Evolutionary conservation across 2,329 filamentous ascomycete species (phyloP).

Genomic region (Trichoderma harzianum): DNA sequence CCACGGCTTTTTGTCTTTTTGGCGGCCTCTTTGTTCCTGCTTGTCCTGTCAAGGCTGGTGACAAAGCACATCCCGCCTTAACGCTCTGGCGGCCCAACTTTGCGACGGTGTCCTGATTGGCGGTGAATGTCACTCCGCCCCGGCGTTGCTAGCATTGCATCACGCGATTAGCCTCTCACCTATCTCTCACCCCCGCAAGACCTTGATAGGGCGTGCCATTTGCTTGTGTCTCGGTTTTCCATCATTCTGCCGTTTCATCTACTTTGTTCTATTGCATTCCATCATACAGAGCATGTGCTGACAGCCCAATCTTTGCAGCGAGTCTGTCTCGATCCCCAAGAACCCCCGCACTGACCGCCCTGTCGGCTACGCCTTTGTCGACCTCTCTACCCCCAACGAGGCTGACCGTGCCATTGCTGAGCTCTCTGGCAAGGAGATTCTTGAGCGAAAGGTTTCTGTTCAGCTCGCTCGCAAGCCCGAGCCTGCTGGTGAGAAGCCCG

Average conservation of each 20-base stretch:
- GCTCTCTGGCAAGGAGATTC: constrained; percentile 95
- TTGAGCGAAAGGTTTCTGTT: constrained; percentile 98
- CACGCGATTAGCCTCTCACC: constrained; percentile 2
- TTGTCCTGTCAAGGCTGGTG: neutral
- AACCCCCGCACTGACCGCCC: constrained; percentile 98
- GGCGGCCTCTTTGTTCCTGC: neutral
- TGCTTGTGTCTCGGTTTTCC: neutral
- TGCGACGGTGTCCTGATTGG: constrained; percentile 17
- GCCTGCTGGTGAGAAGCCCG: constrained; percentile 71
- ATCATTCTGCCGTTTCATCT: neutral
- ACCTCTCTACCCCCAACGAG: constrained; percentile 90
- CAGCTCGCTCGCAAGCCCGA: constrained; percentile 98
- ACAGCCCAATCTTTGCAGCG: constrained; percentile 54
- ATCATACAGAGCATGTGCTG: neutral
- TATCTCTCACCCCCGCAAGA: neutral
- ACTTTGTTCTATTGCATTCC: neutral
- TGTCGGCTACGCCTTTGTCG: constrained; percentile 98
- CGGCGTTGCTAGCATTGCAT: neutral
- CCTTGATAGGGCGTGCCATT: neutral
- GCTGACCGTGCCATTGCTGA: constrained; percentile 93
- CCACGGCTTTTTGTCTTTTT: neutral
- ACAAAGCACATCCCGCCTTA: neutral
- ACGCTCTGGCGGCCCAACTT: neutral
- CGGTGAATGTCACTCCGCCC: constrained; percentile 17
- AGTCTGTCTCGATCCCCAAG: constrained; percentile 98